Evolutionary conservation across 2,329 filamentous ascomycete species (phyloP), one percentile per base, ranked within the genome.

Genomic region (Fusarium virguliforme): DNA sequence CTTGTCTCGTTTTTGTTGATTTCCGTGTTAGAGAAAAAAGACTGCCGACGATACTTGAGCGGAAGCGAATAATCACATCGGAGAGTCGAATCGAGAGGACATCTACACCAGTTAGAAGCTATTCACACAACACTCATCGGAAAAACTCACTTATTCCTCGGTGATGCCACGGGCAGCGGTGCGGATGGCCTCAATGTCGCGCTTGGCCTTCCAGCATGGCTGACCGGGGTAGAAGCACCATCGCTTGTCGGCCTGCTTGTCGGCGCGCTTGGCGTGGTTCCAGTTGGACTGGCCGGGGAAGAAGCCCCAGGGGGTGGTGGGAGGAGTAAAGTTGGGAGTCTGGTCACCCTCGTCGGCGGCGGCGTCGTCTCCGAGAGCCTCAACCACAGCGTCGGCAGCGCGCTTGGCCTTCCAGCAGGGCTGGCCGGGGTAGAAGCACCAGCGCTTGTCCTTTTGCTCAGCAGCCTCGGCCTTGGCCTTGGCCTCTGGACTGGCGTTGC

Each of bases 191-290:
- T 72, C 57, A 32, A 81, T 61, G 38, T 78, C 76, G 48, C 83
- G 80, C 73, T 79, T 79, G 64, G 81, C 83, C 68, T 78, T 81
- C 79, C 79, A 80, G 81, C 81, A 83, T 8, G 75, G 64, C 70
- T 78, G 72, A 41, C 81, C 79, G 34, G 72, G 72, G 38, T 68
- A 64, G 32, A 64, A 67, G 72, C 77, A 79, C 74, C 75, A 76
- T 26, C 61, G 73, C 37, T 48, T 48, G 43, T 48, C 43, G 8
- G 13, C 43, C 43, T 48, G 43, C 43, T 48, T 48, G 8, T 48
- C 43, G 15, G 28, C 74, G 10, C 72, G 79, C 70, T 77, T 81
- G 10, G 53, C 41, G 13, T 65, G 35, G 32, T 26, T 35, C 79
- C 79, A 80, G 80, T 80, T 82, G 6, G 74, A 64, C 66, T 77